Conservation (phyloP, 1,284 basidiomycete genomes). For the Athelia psychrophila region DNA sequence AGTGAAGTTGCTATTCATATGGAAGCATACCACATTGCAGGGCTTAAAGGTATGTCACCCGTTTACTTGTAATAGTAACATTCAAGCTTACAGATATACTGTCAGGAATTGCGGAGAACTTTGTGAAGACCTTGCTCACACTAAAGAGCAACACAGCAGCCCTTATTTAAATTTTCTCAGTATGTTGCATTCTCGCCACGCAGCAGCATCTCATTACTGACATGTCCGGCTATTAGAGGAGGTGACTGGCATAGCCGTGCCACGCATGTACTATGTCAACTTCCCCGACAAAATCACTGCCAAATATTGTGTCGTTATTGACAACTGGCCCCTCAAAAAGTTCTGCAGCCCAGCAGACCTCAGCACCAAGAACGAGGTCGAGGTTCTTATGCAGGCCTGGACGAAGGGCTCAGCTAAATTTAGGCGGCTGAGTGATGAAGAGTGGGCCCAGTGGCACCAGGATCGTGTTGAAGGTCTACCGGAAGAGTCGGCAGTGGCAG, state of each 20-base stretch:
- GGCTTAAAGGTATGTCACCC: too few species aligned
- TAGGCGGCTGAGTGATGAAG: neutral
- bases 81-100: too few species aligned
- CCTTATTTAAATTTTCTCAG: neutral
- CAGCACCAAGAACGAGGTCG: neutral
- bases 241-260: neutral
- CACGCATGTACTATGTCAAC: neutral
- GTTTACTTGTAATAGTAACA: too few species aligned
- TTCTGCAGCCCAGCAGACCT: neutral
- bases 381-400: neutral
- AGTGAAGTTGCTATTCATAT: too few species aligned
- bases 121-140: neutral
- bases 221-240: neutral
- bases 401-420: neutral
- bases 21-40: too few species aligned
- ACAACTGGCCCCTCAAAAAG: neutral
- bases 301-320: neutral
- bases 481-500: too few species aligned
- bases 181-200: neutral
- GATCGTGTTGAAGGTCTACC: neutral
- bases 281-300: neutral
- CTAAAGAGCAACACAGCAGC: neutral
- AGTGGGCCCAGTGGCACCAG: neutral
- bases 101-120: neutral
- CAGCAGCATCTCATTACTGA: too few species aligned